Evolutionary conservation across 106 monocot genomes (phyloP).

Genomic region (Narthecium ossifragum): DNA sequence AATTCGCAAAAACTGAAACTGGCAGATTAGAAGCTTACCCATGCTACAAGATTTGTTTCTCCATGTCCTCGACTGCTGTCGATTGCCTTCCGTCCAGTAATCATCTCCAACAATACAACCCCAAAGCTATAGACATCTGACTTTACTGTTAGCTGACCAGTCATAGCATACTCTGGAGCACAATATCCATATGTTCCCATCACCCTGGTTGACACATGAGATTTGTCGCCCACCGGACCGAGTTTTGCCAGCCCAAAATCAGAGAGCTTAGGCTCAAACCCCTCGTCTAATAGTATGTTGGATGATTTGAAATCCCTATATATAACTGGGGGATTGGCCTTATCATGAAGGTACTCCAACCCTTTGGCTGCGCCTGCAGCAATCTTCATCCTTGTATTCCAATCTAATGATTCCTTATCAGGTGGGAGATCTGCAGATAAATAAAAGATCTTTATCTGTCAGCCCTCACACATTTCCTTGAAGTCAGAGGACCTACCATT

Average conservation of each 20-base stretch:
- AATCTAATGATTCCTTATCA: conserved; percentile 24
- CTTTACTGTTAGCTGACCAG: conserved; percentile 31
- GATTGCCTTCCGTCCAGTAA: conserved; percentile 30
- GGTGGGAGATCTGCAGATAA: conserved; percentile 33
- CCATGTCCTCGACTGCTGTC: conserved; percentile 21
- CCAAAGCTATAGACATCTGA: conserved; percentile 41
- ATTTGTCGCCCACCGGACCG: conserved; percentile 30
- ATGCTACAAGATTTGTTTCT: conserved; percentile 28
- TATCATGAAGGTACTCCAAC: conserved; percentile 36
- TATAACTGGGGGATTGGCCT: conserved; percentile 28
- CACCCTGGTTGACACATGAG: conserved; percentile 36
- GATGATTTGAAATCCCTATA: conserved; percentile 38
- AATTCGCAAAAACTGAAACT: background rate
- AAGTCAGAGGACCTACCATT: too few relatives aligned
- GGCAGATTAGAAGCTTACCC: conserved; percentile 12
- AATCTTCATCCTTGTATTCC: conserved; percentile 37
- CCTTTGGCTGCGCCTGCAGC: conserved; percentile 36
- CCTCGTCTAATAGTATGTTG: conserved; percentile 25
- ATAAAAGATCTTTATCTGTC: too few relatives aligned
- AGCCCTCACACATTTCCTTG: too few relatives aligned
- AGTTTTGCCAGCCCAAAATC: conserved; percentile 40
- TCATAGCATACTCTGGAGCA: conserved; percentile 42
- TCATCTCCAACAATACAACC: conserved; percentile 35
- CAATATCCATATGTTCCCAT: conserved; percentile 39
- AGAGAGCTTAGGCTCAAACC: conserved; percentile 28